Base-by-base conservation (phyloP, 768 basidiomycete genomes). In the Daedaleopsis sinensis region DNA sequence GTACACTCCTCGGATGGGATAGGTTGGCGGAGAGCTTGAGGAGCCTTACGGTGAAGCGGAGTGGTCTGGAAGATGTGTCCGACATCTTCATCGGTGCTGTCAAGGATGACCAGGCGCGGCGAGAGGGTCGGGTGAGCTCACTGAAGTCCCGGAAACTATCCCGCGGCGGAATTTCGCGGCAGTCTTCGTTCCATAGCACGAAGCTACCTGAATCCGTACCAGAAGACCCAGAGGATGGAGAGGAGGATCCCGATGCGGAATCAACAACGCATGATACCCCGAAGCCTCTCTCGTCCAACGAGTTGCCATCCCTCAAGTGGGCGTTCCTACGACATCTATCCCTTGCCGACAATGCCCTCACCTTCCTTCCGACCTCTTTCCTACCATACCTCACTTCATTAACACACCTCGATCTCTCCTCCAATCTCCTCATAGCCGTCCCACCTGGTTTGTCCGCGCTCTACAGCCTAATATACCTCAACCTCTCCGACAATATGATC, bases 401-500 rank as follows among this genome's bases (percentile, higher is more conserved):
- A 44, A 89, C 89, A 0, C 86, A 93, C 71, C 85, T 96, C 63
- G 93, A 96, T 74, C 82, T 96, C 44, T 95, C 94, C 19, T 91
- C 91, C 44, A 97, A 97, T 72, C 85, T 97, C 18, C 84, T 98
- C 49, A 87, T 95, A 44, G 90, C 93, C 35, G 82, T 96, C n/a
- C 94, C 94, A 0, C 73, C 88, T 1, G 90, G 89, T 21, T 82
- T 96, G 36, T 82, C 86, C 16, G 71, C 79, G 6, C 83, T 99
- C 23, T 85, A 88, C 69, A 90, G 88, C 64, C 90, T 99, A 55
- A 75, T 86, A 56, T 92, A 91, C n/a, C 88, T 99, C 67, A 96
- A 97, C 75, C 84, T 99, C n/a, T 82, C 92, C 16, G 91, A 96
- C 74, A 99, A 99, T 77, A 93, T 99, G 86, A 94, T 99, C 66